These are phyloP conservation scores for Micractinium conductrix DNA, from an alignment of 139 green algal genomes.

Conservation along the genomic window DNA sequence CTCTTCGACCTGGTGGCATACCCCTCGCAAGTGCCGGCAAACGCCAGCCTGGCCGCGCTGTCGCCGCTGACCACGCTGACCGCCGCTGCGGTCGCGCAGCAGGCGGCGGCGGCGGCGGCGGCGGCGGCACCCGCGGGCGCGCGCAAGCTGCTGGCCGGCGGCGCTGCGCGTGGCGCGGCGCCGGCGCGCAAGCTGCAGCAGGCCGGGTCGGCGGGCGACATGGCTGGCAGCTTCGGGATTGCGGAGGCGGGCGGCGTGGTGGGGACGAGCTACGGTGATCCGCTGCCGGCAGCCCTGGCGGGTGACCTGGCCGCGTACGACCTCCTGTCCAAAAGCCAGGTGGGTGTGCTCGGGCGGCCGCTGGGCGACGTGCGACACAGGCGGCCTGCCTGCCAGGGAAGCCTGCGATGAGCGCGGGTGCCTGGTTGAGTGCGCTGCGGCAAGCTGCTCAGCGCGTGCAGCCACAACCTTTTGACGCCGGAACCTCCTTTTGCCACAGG, in stretches of 20 bases:
- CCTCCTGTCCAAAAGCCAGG: neutral
- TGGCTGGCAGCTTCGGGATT: neutral
- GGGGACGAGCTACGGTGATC: neutral
- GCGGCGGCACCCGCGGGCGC: neutral
- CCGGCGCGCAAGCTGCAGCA: neutral
- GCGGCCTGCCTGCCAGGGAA: neutral
- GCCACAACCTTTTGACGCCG: too few species aligned
- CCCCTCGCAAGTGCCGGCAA: neutral
- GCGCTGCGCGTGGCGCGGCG: neutral
- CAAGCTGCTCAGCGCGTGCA: neutral
- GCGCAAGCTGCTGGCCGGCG: constrained; percentile 12
- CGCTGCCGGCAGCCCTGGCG: neutral
- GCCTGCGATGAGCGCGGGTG: neutral
- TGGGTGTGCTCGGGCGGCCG: too few species aligned
- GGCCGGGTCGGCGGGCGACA: neutral
- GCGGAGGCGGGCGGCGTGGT: neutral
- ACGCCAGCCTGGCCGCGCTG: neutral
- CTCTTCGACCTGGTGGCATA: neutral
- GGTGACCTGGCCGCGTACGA: constrained; percentile 14
- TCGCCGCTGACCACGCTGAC: constrained; percentile 24
- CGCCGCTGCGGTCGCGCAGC: neutral
- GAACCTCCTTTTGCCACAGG: neutral
- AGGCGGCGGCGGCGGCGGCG: neutral
- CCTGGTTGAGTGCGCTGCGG: neutral
- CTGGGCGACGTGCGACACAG: too few species aligned